Evolutionary conservation across 1,139 yeast genomes (phyloP).

Genomic region (Geotrichum aggregatum): DNA sequence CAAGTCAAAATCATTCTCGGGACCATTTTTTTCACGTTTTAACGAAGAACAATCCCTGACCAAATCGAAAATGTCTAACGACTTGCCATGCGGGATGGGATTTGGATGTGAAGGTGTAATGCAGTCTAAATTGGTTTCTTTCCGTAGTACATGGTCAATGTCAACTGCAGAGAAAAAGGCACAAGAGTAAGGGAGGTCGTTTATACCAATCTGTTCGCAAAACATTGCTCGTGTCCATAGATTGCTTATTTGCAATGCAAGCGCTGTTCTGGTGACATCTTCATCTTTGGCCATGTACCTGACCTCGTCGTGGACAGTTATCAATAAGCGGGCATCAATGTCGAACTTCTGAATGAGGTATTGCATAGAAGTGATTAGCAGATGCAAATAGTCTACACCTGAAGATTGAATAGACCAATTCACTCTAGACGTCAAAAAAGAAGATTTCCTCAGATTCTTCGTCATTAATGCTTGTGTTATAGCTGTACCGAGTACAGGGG

Average conservation of each 20-base stretch:
- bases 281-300: constrained; percentile 71
- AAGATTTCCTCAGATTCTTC: constrained; percentile 58
- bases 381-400: constrained; percentile 92
- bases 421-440: constrained; percentile 81
- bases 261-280: constrained; percentile 70
- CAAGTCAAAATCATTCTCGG: not conserved
- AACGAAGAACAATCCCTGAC: constrained; percentile 39
- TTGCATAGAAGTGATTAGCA: constrained; percentile 83
- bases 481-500: constrained; percentile 92
- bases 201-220: constrained; percentile 85
- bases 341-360: constrained; percentile 61
- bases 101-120: constrained; percentile 80
- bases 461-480: constrained; percentile 79
- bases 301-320: constrained; percentile 95
- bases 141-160: constrained; percentile 78
- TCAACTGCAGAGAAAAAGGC: constrained; percentile 96
- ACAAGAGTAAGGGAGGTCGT: constrained; percentile 87
- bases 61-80: constrained; percentile 56
- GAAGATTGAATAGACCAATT: constrained; percentile 99
- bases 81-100: constrained; percentile 76
- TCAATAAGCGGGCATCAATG: constrained; percentile 71
- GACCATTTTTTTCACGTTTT: not conserved
- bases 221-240: constrained; percentile 96
- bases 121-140: constrained; percentile 85
- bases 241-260: constrained; percentile 83